phyloP scores from a whole-genome alignment of 106 monocot species.

The Narthecium ossifragum region DNA sequence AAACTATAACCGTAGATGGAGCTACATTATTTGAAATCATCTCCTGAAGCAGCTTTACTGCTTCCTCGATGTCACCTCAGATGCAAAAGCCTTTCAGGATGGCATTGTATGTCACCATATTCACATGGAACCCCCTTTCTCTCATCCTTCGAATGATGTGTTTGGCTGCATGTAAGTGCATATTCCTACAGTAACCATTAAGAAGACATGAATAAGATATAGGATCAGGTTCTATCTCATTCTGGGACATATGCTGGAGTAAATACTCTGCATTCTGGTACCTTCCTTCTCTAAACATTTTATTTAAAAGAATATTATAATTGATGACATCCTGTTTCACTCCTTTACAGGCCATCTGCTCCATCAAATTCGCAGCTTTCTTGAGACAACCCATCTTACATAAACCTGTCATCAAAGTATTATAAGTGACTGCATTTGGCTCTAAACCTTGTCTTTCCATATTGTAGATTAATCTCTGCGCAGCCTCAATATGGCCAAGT shows the following conservation, averaged over 20 bases:
- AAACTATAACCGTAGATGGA: constrained; percentile 1
- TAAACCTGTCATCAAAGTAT: constrained; percentile 23
- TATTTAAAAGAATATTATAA: constrained; percentile 24
- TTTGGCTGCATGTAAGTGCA: constrained; percentile 12
- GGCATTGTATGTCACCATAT: constrained; percentile 4
- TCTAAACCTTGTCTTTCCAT: constrained; percentile 19
- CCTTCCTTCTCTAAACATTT: constrained; percentile 5
- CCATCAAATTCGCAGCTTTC: constrained; percentile 11
- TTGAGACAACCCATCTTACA: constrained; percentile 15
- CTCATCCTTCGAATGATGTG: constrained; percentile 6
- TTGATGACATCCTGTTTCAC: constrained; percentile 19
- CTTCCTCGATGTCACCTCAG: constrained; percentile 8
- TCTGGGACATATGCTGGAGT: constrained; percentile 11
- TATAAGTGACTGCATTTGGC: constrained; percentile 13
- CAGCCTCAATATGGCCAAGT: constrained; percentile 15
- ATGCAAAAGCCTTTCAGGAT: constrained; percentile 18
- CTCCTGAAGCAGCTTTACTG: constrained; percentile 1
- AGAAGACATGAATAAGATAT: constrained; percentile 9
- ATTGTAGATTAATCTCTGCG: constrained; percentile 12
- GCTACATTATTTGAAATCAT: not conserved
- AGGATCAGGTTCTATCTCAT: constrained; percentile 13
- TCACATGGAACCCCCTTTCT: constrained; percentile 4
- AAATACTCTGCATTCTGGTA: constrained; percentile 12
- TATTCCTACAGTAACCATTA: constrained; percentile 10
- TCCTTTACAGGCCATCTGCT: constrained; percentile 18